Evolutionary conservation across 495 filamentous ascomycete genomes (phyloP), one percentile per base, ranked within the genome.

Genomic region (Lichina pygmaea): DNA sequence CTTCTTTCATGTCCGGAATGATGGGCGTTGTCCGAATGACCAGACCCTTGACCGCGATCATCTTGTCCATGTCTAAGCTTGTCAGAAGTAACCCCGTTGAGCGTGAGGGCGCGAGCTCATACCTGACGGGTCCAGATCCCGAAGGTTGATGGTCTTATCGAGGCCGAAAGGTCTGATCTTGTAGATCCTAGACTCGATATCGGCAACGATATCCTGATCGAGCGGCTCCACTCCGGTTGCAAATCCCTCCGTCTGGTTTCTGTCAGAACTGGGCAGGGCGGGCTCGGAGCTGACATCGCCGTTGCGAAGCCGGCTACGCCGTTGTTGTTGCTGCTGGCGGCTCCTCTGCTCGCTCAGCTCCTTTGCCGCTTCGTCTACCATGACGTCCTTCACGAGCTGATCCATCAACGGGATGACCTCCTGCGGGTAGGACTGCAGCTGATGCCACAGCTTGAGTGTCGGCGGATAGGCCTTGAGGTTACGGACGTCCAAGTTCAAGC

Each of bases 321-420:
- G 54, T 48, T 60, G 52, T 47, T 66, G 51, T 46, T 61, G 59
- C 52, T 73, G 66, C 55, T 70, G 61, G 41, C 73, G 68, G 0
- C 66, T 57, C 48, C 77, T 68, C 52, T 79, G 60, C 44, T 70
- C 72, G 8, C 74, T 68, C 79, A 86, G 81, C 53, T 83, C 75
- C 46, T 78, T 77, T 44, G 78, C 69, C 7, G 91, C 79, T 46
- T 93, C 65, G 53, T 93, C 84, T 40, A 93, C 72, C 77, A 95
- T 91, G 15, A 78, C 67, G 60, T 99, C 86, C 56, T 93, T 91
- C 44, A 95, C 71, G 16, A 71, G 70, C 54, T 86, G 81, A 65
- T 99, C 91, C 81, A 99, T 92, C 42, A 99, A 65, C 2, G 86
- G 86, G 47, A 99, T 77, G 46, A 95, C 85, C 65, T 99, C 89